Conservation (phyloP, 2,329 filamentous ascomycete species). For the Westerdykella ornata region DNA sequence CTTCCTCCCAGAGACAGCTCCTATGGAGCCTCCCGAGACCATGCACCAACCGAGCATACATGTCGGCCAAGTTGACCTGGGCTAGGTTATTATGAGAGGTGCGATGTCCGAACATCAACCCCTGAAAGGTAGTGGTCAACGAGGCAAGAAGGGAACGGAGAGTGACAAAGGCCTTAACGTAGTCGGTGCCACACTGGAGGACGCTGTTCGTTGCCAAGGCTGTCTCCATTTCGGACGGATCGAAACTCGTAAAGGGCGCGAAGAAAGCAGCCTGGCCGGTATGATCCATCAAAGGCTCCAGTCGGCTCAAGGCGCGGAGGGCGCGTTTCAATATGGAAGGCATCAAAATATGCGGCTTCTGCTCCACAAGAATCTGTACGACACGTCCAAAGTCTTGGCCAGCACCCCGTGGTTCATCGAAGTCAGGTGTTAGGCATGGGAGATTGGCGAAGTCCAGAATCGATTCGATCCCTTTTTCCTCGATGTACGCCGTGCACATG, state of each 20-base stretch:
- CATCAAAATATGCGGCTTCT: conserved; percentile 70
- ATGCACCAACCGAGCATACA: conserved; percentile 67
- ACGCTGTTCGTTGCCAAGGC: conserved; percentile 30
- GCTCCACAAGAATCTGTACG: conserved; percentile 70
- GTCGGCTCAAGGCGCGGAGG: conserved; percentile 59
- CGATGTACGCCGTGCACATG: conserved; percentile 68
- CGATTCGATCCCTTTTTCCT: conserved; percentile 72
- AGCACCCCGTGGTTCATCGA: conserved; percentile 53
- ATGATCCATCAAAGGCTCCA: conserved; percentile 59
- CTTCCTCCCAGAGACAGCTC: conserved; percentile 78
- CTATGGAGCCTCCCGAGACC: conserved; percentile 72
- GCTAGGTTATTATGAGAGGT: conserved; percentile 60
- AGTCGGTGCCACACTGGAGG: conserved; percentile 59
- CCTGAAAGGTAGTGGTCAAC: conserved; percentile 65
- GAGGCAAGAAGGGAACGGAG: conserved; percentile 70
- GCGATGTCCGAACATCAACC: conserved; percentile 57
- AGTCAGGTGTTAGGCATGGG: conserved; percentile 69
- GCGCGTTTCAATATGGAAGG: conserved; percentile 73
- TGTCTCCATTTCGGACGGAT: conserved; percentile 22
- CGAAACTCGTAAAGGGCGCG: conserved; percentile 49
- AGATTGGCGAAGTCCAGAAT: conserved; percentile 78
- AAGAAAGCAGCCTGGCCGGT: conserved; percentile 58
- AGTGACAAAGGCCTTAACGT: conserved; percentile 71
- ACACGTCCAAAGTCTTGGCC: conserved; percentile 67
- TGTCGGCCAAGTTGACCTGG: conserved; percentile 75